phyloP scores from a whole-genome alignment of 495 filamentous ascomycete genomes.

The Apodospora peruviana region DNA sequence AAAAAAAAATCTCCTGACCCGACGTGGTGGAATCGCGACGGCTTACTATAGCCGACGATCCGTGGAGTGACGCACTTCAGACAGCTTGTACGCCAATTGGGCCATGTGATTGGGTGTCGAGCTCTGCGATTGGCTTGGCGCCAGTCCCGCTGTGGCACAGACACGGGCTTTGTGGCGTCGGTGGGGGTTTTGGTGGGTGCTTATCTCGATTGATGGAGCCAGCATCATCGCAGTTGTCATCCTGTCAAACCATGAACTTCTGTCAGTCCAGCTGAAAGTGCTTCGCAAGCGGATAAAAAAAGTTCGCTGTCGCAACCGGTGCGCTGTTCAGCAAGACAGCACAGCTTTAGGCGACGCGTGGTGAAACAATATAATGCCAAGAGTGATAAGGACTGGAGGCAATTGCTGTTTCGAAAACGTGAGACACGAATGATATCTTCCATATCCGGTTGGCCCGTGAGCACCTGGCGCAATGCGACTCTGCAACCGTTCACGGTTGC shows the following conservation, averaged over 20 bases:
- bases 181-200: not conserved
- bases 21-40: not conserved
- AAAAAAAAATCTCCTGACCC: no score
- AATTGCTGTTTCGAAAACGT: conserved; percentile 8
- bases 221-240: not conserved
- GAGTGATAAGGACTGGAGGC: not conserved
- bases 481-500: not conserved
- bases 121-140: not conserved
- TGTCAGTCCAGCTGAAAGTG: not conserved
- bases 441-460: conserved; percentile 13
- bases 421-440: conserved; percentile 8
- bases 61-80: not conserved
- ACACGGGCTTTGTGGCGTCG: not conserved
- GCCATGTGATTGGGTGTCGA: not conserved
- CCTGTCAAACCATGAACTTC: not conserved
- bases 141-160: not conserved
- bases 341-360: not conserved
- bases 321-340: not conserved
- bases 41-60: not conserved
- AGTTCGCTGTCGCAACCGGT: not conserved
- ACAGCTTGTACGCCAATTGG: not conserved
- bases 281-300: not conserved
- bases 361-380: not conserved
- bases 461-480: not conserved
- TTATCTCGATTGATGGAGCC: not conserved